Evolutionary conservation across 2,329 filamentous ascomycete genomes (phyloP).

Genomic region (Trichoderma endophyticum): DNA sequence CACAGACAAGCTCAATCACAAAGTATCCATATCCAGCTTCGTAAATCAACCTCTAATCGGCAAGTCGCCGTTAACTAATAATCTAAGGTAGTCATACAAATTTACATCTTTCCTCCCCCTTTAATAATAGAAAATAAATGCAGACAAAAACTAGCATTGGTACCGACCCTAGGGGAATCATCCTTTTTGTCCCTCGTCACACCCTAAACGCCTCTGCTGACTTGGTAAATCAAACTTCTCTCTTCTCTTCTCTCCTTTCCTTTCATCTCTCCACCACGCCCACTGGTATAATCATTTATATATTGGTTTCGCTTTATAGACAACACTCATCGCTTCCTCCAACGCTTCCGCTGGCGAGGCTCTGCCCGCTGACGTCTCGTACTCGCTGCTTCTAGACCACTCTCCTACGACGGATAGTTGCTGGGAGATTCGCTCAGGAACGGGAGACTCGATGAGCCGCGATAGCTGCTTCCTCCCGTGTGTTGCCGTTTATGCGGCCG

Average conservation of each 20-base stretch:
- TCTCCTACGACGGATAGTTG: slow-evolving; percentile 8
- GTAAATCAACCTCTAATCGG: not conserved
- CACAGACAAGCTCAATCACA: not conserved
- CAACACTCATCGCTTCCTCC: not conserved
- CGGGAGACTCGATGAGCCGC: slow-evolving; percentile 16
- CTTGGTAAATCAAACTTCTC: slow-evolving; percentile 6
- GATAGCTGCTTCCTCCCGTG: slow-evolving; percentile 27
- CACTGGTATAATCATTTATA: not conserved
- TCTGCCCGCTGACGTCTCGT: not conserved
- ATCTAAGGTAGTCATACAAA: not conserved
- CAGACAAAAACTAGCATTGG: slow-evolving; percentile 8
- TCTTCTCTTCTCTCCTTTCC: not conserved
- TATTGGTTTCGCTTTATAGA: not conserved
- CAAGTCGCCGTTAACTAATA: not conserved
- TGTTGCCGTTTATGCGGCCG: slow-evolving; percentile 49
- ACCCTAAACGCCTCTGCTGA: slow-evolving; percentile 24
- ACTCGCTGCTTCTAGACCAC: not conserved
- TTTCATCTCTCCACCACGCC: not conserved
- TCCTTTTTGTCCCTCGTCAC: slow-evolving; percentile 21
- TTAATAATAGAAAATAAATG: not conserved
- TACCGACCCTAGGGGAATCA: slow-evolving; percentile 28
- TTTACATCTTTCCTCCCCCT: not conserved
- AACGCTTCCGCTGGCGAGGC: not conserved
- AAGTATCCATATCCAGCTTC: not conserved
- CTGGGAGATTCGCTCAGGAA: slow-evolving; percentile 18